A percentile compares a stretch with the other conserved stretches of the same genome.
Evolutionary conservation across 768 basidiomycete genomes (phyloP).

Genomic region (Amanita muscaria): DNA sequence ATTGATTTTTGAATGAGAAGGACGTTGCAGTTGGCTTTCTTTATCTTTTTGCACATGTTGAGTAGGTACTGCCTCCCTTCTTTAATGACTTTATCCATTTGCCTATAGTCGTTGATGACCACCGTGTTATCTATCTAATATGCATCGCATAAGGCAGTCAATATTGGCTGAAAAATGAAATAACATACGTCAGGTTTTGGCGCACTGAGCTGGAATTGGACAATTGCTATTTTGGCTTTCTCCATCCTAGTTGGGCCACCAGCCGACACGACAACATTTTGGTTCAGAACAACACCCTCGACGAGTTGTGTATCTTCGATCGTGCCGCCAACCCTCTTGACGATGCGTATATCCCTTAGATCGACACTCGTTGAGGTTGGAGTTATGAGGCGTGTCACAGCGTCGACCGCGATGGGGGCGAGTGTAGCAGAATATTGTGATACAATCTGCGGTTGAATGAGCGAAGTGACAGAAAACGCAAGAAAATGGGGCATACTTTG

Average conservation of each 20-base stretch:
- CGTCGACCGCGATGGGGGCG: constrained; percentile 97
- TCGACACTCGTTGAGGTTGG: constrained; percentile 92
- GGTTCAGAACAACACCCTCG: constrained; percentile 95
- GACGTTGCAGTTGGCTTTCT: constrained; percentile 99
- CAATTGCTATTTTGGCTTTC: constrained; percentile 96
- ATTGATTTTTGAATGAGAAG: constrained; percentile 99
- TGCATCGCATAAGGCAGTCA: constrained; percentile 8
- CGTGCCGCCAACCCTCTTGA: constrained; percentile 97
- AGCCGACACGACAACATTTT: constrained; percentile 83
- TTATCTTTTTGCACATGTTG: constrained; percentile 98
- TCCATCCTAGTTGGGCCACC: constrained; percentile 94
- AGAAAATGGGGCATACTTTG: constrained; percentile 46
- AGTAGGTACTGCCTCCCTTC: constrained; percentile 97
- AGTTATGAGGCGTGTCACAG: constrained; percentile 86
- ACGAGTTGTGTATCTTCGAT: constrained; percentile 98
- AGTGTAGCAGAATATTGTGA: constrained; percentile 98
- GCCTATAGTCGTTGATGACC: constrained; percentile 97
- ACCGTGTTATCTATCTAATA: constrained; percentile 98
- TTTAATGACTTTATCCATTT: constrained; percentile 99
- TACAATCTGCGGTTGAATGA: constrained; percentile 60
- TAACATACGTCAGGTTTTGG: constrained; percentile 86
- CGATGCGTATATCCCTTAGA: constrained; percentile 89
- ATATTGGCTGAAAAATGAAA: constrained; percentile 17
- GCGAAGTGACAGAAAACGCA: neutral
- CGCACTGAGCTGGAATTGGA: constrained; percentile 96